Percentiles rank a stretch among this genome's conserved stretches.
phyloP scores from a whole-genome alignment of 2,329 filamentous ascomycete genomes.

The Fusarium staphyleae region DNA sequence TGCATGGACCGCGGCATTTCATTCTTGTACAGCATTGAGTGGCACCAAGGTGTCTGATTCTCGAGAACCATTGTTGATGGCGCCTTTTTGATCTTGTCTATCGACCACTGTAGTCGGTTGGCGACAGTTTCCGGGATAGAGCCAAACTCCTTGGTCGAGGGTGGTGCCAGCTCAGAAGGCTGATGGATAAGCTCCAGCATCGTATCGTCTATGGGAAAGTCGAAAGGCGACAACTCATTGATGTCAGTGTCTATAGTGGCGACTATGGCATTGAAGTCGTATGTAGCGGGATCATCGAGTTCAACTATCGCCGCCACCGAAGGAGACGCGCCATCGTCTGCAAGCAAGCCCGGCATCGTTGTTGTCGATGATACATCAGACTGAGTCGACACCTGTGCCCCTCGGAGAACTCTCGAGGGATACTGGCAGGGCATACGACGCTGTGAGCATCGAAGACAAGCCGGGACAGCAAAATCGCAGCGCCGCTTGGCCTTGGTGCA shows the following conservation, averaged over 20 bases:
- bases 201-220: slow-evolving; percentile 24
- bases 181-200: slow-evolving; percentile 34
- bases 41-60: slow-evolving; percentile 61
- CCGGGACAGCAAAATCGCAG: slow-evolving; percentile 60
- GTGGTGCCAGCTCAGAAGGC: slow-evolving; percentile 32
- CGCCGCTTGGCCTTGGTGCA: slow-evolving; percentile 65
- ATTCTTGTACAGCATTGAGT: slow-evolving; percentile 58
- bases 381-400: neutral
- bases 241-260: slow-evolving; percentile 25
- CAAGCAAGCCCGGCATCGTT: slow-evolving; percentile 17
- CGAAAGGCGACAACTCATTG: slow-evolving; percentile 13
- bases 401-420: slow-evolving; percentile 32
- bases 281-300: neutral
- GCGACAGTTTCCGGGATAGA: slow-evolving; percentile 38
- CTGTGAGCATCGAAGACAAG: slow-evolving; percentile 60
- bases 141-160: slow-evolving; percentile 34
- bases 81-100: slow-evolving; percentile 61
- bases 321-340: slow-evolving; percentile 10
- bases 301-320: neutral
- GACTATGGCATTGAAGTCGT: slow-evolving; percentile 31
- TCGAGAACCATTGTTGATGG: slow-evolving; percentile 56
- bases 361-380: slow-evolving; percentile 3
- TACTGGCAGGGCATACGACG: slow-evolving; percentile 59
- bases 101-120: slow-evolving; percentile 50
- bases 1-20: slow-evolving; percentile 60